Evolutionary conservation across 2,329 filamentous ascomycete genomes (phyloP).

Genomic region (Chaetomium sp.): DNA sequence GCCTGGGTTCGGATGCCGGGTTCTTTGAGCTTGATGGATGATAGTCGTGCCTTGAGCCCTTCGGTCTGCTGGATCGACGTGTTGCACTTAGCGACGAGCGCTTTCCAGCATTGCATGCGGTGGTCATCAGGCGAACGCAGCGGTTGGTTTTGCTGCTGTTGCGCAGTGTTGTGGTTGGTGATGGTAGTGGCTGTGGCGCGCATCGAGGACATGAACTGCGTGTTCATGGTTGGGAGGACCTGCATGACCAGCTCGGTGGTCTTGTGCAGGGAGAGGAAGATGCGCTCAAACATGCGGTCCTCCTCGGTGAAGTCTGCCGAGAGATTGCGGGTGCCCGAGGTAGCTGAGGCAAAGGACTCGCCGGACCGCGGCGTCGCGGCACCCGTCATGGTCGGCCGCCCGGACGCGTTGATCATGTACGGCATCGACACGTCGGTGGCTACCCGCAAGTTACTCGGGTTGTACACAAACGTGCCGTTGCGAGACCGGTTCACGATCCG

Average conservation of each 20-base stretch:
- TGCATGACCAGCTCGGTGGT: slow-evolving; percentile 68
- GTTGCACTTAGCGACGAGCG: slow-evolving; percentile 64
- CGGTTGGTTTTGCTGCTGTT: no score
- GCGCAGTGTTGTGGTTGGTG: no score
- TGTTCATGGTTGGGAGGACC: slow-evolving; percentile 62
- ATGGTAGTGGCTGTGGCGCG: slow-evolving; percentile 50
- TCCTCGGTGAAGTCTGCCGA: slow-evolving; percentile 64
- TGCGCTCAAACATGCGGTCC: slow-evolving; percentile 72
- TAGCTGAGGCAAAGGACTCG: slow-evolving; percentile 65
- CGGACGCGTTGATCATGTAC: slow-evolving; percentile 40
- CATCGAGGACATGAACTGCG: slow-evolving; percentile 58
- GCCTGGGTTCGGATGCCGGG: slow-evolving; percentile 62
- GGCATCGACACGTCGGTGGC: slow-evolving; percentile 48
- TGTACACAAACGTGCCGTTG: slow-evolving; percentile 37
- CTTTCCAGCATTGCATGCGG: slow-evolving; percentile 59
- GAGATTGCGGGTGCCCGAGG: slow-evolving; percentile 43
- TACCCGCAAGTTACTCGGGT: slow-evolving; percentile 49
- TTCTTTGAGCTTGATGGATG: slow-evolving; percentile 77
- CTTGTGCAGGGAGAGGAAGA: slow-evolving; percentile 68
- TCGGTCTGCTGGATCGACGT: slow-evolving; percentile 67
- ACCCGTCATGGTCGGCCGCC: slow-evolving; percentile 46
- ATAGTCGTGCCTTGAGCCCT: slow-evolving; percentile 64
- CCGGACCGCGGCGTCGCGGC: slow-evolving; percentile 73
- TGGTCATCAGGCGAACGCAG: slow-evolving; percentile 50
- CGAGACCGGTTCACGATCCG: slow-evolving; percentile 36